Base-by-base conservation (phyloP, 805 yeast species). In the Lachancea kluyveri region DNA sequence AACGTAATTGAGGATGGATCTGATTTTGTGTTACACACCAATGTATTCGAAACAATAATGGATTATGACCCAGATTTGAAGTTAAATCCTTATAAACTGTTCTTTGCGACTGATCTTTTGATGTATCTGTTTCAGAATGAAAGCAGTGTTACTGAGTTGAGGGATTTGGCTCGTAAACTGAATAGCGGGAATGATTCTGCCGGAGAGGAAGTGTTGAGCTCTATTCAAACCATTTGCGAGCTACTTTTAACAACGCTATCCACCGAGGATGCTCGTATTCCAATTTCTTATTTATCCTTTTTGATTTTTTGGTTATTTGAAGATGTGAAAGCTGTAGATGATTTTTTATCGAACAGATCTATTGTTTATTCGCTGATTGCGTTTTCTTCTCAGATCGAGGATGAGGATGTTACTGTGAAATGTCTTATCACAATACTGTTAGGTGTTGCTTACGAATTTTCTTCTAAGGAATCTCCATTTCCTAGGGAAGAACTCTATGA, bases 361-460 rank as follows among this genome's bases (percentile, higher is more conserved):
- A 70, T 70, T n/a, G 52, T 83, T 4, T 79, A 74, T 40, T 71
- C 90, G 0, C 58, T 90, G 7, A 54, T 90, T 4, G 72, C 88
- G 1, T 80, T 74, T 37, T 62, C 85, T 8, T 67, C 76, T 2
- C 72, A 69, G 17, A 54, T 70, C 31, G 45, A 60, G 37, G 64
- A 74, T 17, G 66, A 76, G 31, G 60, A 74, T 4, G 61, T 66
- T 4, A 55, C 82, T 7, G 72, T 79, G 0, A 85, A 83, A 49
- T 88, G 95, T 1, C 64, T 87, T 68, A 69, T 79, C 3, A 67
- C 84, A 0, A 62, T 80, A 14, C 57, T 88, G 15, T 50, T 92
- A 8, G 96, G 96, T 22, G 66, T 81, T 2, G 67, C 77, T 1
- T 92, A 84, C 50, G 96, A 87, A 39, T 90, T 88, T 51, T 85